These are phyloP conservation scores for Crotalaria pallida DNA, from an alignment of 306 rosid genomes.

Conservation along the genomic window DNA sequence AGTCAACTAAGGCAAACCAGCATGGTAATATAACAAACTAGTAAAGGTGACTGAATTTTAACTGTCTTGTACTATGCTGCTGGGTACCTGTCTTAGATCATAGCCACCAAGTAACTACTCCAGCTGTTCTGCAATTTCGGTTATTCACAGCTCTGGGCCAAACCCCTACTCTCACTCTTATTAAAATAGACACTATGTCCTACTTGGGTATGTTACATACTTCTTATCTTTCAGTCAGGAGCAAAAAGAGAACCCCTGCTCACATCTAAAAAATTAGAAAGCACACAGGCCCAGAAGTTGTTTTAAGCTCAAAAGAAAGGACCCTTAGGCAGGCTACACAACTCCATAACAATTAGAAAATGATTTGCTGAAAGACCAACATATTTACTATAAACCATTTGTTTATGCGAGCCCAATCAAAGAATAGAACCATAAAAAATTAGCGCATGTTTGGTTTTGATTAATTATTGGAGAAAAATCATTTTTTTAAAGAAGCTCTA, in stretches of 20 bases:
- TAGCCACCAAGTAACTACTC: not conserved
- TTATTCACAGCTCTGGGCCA: no score
- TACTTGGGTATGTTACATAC: not conserved
- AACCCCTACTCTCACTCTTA: no score
- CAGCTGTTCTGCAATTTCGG: not conserved
- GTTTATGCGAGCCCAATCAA: slow-evolving; percentile 9
- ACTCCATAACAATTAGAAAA: not conserved
- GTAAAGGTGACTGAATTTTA: not conserved
- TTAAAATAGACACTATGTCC: no score
- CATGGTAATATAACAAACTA: not conserved
- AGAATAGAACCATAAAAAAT: not conserved
- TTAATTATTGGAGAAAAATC: not conserved
- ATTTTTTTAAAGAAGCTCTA: not conserved
- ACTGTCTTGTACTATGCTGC: not conserved
- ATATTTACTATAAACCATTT: not conserved
- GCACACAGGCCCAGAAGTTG: not conserved
- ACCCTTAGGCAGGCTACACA: slow-evolving; percentile 4
- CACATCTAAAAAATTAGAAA: not conserved
- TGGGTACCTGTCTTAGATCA: no score
- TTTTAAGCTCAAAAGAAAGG: not conserved
- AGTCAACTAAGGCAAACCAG: not conserved
- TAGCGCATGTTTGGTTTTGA: not conserved
- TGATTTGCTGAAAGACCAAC: not conserved
- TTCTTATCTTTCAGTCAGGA: not conserved
- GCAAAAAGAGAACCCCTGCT: not conserved